These are phyloP conservation scores for Yarrowia osloensis DNA, from an alignment of 805 yeast species.

Conservation along the genomic window DNA sequence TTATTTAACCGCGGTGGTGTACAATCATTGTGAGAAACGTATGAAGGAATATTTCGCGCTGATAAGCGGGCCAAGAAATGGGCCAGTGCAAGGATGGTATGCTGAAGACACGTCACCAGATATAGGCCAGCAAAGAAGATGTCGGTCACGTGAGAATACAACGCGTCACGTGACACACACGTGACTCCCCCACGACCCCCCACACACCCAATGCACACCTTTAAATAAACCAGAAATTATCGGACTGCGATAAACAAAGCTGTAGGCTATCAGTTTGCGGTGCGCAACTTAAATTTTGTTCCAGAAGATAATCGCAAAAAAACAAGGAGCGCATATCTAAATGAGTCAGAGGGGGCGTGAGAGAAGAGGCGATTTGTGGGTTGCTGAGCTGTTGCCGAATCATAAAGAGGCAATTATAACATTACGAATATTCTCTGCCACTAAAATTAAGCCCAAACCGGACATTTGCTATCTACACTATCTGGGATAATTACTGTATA, in stretches of 20 bases:
- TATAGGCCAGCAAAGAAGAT: too few relatives aligned
- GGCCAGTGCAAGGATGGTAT: not conserved
- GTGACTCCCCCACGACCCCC: not conserved
- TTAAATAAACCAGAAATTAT: not conserved
- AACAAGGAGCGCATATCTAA: not conserved
- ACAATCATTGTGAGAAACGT: not conserved
- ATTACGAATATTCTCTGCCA: too few relatives aligned
- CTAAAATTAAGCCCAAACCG: not conserved
- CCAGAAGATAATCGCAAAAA: not conserved
- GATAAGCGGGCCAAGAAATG: not conserved
- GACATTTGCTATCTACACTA: not conserved
- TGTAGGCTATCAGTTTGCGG: not conserved
- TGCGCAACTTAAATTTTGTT: not conserved
- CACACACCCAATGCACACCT: not conserved
- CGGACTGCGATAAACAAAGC: not conserved
- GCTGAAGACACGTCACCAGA: not conserved
- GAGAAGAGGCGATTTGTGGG: too few relatives aligned
- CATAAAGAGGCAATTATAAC: too few relatives aligned
- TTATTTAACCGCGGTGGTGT: conserved; percentile 7
- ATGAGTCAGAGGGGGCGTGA: too few relatives aligned
- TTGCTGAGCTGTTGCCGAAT: too few relatives aligned
- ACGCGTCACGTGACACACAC: not conserved
- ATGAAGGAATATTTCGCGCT: conserved; percentile 17
- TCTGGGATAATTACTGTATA: not conserved
- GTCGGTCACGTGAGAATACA: not conserved